These are phyloP conservation scores for Aspergillus sparsus DNA, from an alignment of 495 filamentous ascomycete species.

Conservation along the genomic window DNA sequence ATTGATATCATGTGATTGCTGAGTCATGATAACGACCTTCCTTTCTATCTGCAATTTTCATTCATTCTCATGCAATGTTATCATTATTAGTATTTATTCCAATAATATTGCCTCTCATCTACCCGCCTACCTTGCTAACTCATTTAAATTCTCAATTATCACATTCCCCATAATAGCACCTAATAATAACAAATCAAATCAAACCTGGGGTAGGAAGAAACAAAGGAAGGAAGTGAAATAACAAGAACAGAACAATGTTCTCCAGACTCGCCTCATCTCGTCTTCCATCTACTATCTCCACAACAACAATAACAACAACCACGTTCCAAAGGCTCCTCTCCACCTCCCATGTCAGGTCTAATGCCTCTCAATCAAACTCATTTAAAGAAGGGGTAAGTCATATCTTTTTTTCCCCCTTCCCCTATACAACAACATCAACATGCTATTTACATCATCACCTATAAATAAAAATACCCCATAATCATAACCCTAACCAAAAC, in stretches of 20 bases:
- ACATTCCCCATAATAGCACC: no score
- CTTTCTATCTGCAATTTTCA: not conserved
- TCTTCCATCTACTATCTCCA: conserved; percentile 1
- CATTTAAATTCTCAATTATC: not conserved
- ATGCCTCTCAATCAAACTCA: conserved; percentile 18
- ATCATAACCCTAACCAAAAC: not conserved
- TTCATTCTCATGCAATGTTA: not conserved
- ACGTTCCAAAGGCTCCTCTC: conserved; percentile 4
- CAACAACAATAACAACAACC: not conserved
- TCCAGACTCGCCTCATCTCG: not conserved
- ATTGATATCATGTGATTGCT: conserved; percentile 46
- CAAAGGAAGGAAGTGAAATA: not conserved
- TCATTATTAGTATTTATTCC: not conserved
- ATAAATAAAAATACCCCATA: not conserved
- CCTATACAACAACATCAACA: not conserved
- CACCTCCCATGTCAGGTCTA: conserved; percentile 18
- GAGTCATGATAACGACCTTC: conserved; percentile 26
- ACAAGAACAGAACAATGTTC: conserved; percentile 10
- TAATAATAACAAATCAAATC: no score
- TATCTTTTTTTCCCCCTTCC: not conserved
- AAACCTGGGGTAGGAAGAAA: not conserved
- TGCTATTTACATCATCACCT: not conserved
- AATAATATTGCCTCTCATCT: not conserved
- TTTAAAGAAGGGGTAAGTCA: conserved; percentile 28
- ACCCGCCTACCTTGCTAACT: not conserved